Evolutionary conservation across 148 eudicot species (phyloP).

Genomic region (Bassia scoparia): DNA sequence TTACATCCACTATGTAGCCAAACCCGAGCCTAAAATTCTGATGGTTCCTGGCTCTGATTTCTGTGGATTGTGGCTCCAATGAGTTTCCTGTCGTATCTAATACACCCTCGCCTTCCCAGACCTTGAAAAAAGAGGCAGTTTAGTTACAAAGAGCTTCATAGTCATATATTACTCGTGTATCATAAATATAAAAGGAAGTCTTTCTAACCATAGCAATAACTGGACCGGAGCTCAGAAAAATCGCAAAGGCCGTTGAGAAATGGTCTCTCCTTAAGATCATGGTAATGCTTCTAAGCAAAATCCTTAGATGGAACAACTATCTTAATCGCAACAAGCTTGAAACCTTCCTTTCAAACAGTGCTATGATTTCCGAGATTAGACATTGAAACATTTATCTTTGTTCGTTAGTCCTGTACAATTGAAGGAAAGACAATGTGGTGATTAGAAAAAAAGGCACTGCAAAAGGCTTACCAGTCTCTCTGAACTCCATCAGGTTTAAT

Average conservation of each 20-base stretch:
- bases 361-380: slow-evolving; percentile 78
- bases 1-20: too few relatives aligned
- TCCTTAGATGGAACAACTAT: slow-evolving; percentile 74
- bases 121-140: slow-evolving; percentile 37
- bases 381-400: slow-evolving; percentile 1
- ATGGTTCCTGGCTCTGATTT: slow-evolving; percentile 99
- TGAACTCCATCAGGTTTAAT: slow-evolving; percentile 99
- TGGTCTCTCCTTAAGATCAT: slow-evolving; percentile 91
- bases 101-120: slow-evolving; percentile 99
- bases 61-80: slow-evolving; percentile 97
- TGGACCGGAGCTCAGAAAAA: slow-evolving; percentile 98
- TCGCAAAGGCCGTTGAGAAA: slow-evolving; percentile 88
- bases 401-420: not conserved
- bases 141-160: not conserved
- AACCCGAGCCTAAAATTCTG: too few relatives aligned
- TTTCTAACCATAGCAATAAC: slow-evolving; percentile 87
- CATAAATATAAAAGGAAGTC: not conserved
- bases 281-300: slow-evolving; percentile 89
- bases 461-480: slow-evolving; percentile 67
- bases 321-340: slow-evolving; percentile 87
- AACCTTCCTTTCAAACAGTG: slow-evolving; percentile 94
- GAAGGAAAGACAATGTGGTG: not conserved
- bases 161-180: too few relatives aligned
- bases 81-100: slow-evolving; percentile 83
- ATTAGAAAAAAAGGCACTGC: not conserved